phyloP scores from a whole-genome alignment of 1,284 basidiomycete genomes.

The Singerocomus rubriflavus region DNA sequence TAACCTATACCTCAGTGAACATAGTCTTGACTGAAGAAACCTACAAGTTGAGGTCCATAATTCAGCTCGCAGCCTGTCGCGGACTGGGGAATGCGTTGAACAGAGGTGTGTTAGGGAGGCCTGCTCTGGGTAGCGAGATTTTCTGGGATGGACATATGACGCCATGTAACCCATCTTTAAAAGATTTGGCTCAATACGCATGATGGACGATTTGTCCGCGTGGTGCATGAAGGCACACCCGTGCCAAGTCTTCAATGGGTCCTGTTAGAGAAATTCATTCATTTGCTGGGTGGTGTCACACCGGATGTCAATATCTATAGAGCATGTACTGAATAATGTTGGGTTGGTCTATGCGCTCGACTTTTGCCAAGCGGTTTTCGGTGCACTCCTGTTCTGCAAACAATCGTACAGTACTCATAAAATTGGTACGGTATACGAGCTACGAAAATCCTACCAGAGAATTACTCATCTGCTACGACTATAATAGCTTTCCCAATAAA shows the following conservation, averaged over 20 bases:
- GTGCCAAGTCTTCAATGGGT: slow-evolving; percentile 41
- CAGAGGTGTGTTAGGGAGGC: slow-evolving; percentile 42
- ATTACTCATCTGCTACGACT: slow-evolving; percentile 13
- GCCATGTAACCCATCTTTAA: not conserved
- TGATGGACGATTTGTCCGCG: slow-evolving; percentile 41
- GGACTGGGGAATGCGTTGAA: slow-evolving; percentile 38
- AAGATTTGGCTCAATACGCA: slow-evolving; percentile 42
- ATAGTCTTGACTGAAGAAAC: slow-evolving; percentile 21
- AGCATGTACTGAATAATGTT: slow-evolving; percentile 17
- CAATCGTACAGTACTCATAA: too few relatives aligned
- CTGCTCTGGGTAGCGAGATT: slow-evolving; percentile 51
- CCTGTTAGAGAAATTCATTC: slow-evolving; percentile 37
- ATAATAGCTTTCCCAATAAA: slow-evolving; percentile 14
- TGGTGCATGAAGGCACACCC: slow-evolving; percentile 44
- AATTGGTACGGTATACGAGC: too few relatives aligned
- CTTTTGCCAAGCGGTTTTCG: too few relatives aligned
- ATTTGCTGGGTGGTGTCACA: slow-evolving; percentile 36
- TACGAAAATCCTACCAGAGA: too few relatives aligned
- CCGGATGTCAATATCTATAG: slow-evolving; percentile 35
- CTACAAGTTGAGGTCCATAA: slow-evolving; percentile 43
- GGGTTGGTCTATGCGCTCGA: not conserved
- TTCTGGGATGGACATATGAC: too few relatives aligned
- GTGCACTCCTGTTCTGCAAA: too few relatives aligned
- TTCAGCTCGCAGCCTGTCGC: slow-evolving; percentile 46
- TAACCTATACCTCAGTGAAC: too few relatives aligned